Conservation (phyloP, 495 filamentous ascomycete species). For the Podospora fimiseda region DNA sequence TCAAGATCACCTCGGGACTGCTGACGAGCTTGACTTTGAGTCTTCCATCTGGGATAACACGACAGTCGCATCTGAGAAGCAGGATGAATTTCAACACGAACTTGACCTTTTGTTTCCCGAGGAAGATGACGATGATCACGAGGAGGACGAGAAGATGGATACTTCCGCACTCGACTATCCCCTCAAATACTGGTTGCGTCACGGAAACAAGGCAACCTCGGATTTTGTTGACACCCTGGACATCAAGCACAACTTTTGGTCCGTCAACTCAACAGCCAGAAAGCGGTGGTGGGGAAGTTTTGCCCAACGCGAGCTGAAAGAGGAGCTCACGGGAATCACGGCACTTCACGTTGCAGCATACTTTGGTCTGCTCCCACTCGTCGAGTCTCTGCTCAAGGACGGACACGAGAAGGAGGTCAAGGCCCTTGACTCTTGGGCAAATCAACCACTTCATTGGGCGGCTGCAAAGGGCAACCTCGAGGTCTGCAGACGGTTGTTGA, state of each 20-base stretch:
- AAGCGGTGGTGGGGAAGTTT: conserved; percentile 9
- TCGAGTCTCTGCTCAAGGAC: conserved; percentile 9
- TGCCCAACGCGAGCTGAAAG: neutral
- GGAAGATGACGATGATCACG: conserved; percentile 5
- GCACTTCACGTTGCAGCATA: conserved; percentile 10
- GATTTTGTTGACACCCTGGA: conserved; percentile 12
- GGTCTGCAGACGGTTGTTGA: conserved; percentile 6
- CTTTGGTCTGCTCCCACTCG: conserved; percentile 9
- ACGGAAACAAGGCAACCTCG: conserved; percentile 7
- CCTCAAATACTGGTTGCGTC: conserved; percentile 11
- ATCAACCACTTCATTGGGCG: conserved; percentile 11
- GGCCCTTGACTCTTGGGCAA: conserved; percentile 6
- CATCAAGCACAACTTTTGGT: conserved; percentile 12
- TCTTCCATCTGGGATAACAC: neutral
- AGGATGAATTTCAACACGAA: conserved; percentile 4
- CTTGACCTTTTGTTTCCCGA: conserved; percentile 10
- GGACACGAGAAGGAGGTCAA: conserved; percentile 9
- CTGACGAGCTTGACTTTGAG: neutral
- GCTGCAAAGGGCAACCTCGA: conserved; percentile 4
- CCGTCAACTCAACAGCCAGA: conserved; percentile 8
- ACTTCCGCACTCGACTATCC: conserved; percentile 7
- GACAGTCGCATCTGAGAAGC: neutral
- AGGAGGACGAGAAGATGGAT: neutral
- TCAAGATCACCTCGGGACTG: neutral
- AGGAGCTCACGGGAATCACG: conserved; percentile 9